Evolutionary conservation across 345 rosid species (phyloP).

Genomic region (Laguncularia racemosa): DNA sequence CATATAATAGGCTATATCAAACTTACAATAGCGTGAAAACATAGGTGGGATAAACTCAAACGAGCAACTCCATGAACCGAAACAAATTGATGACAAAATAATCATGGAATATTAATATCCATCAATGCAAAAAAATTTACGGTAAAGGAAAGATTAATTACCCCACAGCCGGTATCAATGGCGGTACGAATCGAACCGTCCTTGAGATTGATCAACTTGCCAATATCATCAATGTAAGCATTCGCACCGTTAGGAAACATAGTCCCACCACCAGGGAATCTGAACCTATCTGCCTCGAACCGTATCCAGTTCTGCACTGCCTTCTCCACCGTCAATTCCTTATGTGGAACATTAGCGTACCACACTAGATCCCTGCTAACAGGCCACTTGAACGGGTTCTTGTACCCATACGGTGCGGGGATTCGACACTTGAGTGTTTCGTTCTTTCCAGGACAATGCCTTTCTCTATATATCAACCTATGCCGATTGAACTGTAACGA

Average conservation of each 20-base stretch:
- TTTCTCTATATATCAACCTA: conserved; percentile 44
- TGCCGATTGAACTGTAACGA: conserved; percentile 17
- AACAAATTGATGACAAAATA: too few relatives aligned
- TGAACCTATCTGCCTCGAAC: conserved; percentile 38
- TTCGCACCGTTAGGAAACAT: conserved; percentile 66
- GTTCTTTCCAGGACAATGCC: conserved; percentile 43
- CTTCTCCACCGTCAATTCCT: conserved; percentile 63
- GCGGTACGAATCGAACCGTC: conserved; percentile 58
- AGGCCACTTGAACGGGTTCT: conserved; percentile 51
- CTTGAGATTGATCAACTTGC: conserved; percentile 38
- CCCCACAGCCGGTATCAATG: conserved; percentile 73
- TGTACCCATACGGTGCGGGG: conserved; percentile 50
- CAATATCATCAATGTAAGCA: conserved; percentile 52
- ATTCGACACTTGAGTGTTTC: conserved; percentile 45
- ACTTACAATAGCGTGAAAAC: too few relatives aligned
- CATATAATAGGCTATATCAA: too few relatives aligned
- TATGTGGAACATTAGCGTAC: conserved; percentile 69
- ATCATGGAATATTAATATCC: neutral
- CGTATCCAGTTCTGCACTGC: conserved; percentile 60
- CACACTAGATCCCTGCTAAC: conserved; percentile 43
- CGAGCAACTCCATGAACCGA: too few relatives aligned
- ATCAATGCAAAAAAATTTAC: too few relatives aligned
- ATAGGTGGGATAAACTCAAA: too few relatives aligned
- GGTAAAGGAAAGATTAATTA: conserved; percentile 11
- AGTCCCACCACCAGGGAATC: conserved; percentile 72